Evolutionary conservation across 257 asterid species (phyloP).

Genomic region (Echium plantagineum): DNA sequence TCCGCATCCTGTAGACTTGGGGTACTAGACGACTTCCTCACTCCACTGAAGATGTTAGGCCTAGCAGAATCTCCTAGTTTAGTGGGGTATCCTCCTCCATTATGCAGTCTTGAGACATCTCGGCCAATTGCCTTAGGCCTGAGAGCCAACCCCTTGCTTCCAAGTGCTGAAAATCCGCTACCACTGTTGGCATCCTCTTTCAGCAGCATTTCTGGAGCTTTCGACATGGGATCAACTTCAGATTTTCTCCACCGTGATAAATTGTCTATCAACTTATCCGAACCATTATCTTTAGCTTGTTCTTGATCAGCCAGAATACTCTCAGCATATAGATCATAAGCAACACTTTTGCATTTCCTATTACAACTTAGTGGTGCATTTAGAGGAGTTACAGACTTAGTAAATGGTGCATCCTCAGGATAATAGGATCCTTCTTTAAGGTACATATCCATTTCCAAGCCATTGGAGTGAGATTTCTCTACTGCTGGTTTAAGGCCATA

Average conservation of each 20-base stretch:
- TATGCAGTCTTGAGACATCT: slow-evolving; percentile 23
- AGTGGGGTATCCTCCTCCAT: slow-evolving; percentile 18
- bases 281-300: slow-evolving; percentile 26
- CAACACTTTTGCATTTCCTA: slow-evolving; percentile 57
- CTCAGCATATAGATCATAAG: slow-evolving; percentile 36
- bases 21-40: slow-evolving; percentile 61
- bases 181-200: slow-evolving; percentile 45
- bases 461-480: slow-evolving; percentile 28
- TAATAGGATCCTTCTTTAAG: slow-evolving; percentile 31
- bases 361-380: slow-evolving; percentile 15
- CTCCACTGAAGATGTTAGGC: slow-evolving; percentile 27
- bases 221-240: slow-evolving; percentile 32
- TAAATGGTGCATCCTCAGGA: slow-evolving; percentile 21
- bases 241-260: slow-evolving; percentile 47
- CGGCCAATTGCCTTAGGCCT: slow-evolving; percentile 44
- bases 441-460: slow-evolving; percentile 51
- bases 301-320: slow-evolving; percentile 19
- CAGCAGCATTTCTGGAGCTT: slow-evolving; percentile 53
- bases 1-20: slow-evolving; percentile 69
- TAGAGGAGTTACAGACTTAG: slow-evolving; percentile 19
- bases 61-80: slow-evolving; percentile 41
- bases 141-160: slow-evolving; percentile 50
- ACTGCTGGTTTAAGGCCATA: slow-evolving; percentile 40
- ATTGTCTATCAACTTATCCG: slow-evolving; percentile 45
- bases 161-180: slow-evolving; percentile 10